Evolutionary conservation across 305 asterid genomes (phyloP).

Genomic region (Solanum chacoense): DNA sequence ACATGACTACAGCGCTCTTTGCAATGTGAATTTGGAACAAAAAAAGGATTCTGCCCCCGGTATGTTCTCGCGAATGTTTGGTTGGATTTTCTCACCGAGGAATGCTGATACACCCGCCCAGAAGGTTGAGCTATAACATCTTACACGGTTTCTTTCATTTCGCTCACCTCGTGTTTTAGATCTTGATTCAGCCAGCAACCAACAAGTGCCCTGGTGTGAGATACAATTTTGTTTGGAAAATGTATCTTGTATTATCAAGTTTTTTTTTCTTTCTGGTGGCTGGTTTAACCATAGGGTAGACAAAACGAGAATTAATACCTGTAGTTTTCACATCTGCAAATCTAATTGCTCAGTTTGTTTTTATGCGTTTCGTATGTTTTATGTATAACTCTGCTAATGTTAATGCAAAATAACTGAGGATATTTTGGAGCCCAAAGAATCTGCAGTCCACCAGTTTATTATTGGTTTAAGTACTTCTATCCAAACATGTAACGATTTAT

Average conservation of each 20-base stretch:
- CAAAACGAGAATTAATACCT: no score
- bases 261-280: not conserved
- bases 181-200: not conserved
- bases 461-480: not conserved
- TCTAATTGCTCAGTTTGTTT: not conserved
- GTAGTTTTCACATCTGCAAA: not conserved
- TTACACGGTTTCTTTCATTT: not conserved
- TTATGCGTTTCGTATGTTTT: not conserved
- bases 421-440: not conserved
- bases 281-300: constrained; percentile 1
- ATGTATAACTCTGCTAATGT: not conserved
- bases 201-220: not conserved
- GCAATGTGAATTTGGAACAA: constrained; percentile 18
- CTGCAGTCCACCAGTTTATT: not conserved
- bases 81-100: constrained; percentile 35
- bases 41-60: constrained; percentile 5
- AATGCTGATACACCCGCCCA: constrained; percentile 12
- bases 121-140: constrained; percentile 41
- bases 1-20: constrained; percentile 51
- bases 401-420: not conserved
- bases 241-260: not conserved
- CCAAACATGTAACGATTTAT: not conserved
- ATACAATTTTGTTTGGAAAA: not conserved
- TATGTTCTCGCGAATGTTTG: constrained; percentile 23
- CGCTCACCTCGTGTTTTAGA: not conserved